phyloP scores from a whole-genome alignment of 1,284 basidiomycete species.

The Tilletia walkeri region DNA sequence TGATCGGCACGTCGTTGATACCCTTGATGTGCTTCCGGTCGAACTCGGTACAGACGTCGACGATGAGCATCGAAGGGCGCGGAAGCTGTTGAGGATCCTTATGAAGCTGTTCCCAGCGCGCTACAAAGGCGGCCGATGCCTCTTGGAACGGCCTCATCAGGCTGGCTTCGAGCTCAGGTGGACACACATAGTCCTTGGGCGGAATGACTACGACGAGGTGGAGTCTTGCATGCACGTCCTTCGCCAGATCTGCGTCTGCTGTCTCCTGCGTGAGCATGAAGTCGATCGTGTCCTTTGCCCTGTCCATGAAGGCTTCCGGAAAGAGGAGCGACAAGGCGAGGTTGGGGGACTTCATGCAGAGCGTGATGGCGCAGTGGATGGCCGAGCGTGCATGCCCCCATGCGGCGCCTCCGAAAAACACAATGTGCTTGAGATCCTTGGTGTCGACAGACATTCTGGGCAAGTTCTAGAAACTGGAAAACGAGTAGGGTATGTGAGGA shows the following conservation, averaged over 20 bases:
- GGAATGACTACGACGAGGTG: not conserved
- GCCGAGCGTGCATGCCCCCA: not conserved
- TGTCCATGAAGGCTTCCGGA: not conserved
- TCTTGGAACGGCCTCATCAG: not conserved
- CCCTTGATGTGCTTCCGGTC: not conserved
- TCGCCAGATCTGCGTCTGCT: not conserved
- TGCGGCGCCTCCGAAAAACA: not conserved
- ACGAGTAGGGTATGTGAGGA: no score
- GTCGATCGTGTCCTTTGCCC: not conserved
- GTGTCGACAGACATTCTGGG: not conserved
- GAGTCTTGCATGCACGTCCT: not conserved
- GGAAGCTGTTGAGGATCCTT: not conserved
- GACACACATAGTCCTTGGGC: not conserved
- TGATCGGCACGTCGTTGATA: not conserved
- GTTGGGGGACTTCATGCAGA: constrained; percentile 1
- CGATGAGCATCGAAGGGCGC: not conserved
- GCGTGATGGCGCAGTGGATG: not conserved
- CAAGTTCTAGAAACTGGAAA: no score
- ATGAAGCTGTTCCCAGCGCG: not conserved
- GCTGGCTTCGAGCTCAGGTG: not conserved
- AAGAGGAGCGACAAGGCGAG: not conserved
- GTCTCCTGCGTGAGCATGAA: not conserved
- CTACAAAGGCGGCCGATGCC: not conserved
- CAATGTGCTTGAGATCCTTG: not conserved
- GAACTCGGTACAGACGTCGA: not conserved